These are phyloP conservation scores for Chloranthus sessilifolius DNA, from an alignment of 164 flowering plant species.

Conservation along the genomic window DNA sequence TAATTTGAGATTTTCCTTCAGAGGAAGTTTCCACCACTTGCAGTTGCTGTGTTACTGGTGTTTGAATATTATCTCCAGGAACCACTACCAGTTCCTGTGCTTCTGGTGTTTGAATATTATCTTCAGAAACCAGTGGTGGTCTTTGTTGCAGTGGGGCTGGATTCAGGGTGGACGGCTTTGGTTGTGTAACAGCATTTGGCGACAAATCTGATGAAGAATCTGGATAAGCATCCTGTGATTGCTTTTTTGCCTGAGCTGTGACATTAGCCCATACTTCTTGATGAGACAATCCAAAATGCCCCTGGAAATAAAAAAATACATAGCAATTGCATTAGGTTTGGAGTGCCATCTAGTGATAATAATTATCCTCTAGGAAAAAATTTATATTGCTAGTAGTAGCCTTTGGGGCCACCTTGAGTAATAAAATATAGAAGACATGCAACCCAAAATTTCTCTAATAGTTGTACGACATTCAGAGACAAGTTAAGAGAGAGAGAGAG, in stretches of 20 bases:
- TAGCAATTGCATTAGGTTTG: too few relatives aligned
- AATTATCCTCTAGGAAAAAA: too few relatives aligned
- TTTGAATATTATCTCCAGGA: conserved; percentile 10
- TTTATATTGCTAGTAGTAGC: too few relatives aligned
- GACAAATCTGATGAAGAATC: conserved; percentile 29
- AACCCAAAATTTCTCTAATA: too few relatives aligned
- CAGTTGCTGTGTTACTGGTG: conserved; percentile 19
- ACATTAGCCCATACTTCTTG: conserved; percentile 30
- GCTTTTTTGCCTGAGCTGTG: conserved; percentile 25
- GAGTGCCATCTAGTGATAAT: not conserved
- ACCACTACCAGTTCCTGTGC: conserved; percentile 8
- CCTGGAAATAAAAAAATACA: conserved; percentile 17
- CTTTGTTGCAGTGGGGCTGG: conserved; percentile 26
- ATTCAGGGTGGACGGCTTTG: conserved; percentile 27
- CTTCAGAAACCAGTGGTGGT: conserved; percentile 9
- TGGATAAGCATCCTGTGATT: conserved; percentile 21
- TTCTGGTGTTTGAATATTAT: conserved; percentile 17
- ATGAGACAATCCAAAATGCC: conserved; percentile 24
- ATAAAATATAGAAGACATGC: too few relatives aligned
- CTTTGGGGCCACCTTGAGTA: too few relatives aligned
- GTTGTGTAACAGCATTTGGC: conserved; percentile 33
- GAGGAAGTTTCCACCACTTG: conserved; percentile 14
- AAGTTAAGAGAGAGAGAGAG: too few relatives aligned
- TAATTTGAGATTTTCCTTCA: conserved; percentile 18
- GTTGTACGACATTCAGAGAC: too few relatives aligned